Evolutionary conservation across 805 yeast species (phyloP).

Genomic region (Kazachstania psychrophila): DNA sequence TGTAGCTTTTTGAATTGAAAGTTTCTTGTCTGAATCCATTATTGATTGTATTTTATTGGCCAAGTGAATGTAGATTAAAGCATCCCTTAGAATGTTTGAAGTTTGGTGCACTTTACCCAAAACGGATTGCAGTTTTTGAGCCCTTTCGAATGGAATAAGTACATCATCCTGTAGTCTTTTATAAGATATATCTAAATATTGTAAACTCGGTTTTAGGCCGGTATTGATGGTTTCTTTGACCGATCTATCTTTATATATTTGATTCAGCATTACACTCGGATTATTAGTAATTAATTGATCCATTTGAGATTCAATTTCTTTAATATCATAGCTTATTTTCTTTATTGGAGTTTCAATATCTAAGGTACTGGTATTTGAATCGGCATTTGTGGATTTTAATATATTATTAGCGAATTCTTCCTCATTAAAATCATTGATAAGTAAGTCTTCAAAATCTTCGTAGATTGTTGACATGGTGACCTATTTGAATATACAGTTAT

Average conservation of each 20-base stretch:
- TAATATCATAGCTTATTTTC: conserved; percentile 21
- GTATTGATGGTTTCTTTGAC: conserved; percentile 9
- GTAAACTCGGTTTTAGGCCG: conserved; percentile 19
- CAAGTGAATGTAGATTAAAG: conserved; percentile 22
- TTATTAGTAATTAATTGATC: conserved; percentile 16
- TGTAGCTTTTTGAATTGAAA: conserved; percentile 10
- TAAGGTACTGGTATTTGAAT: conserved; percentile 10
- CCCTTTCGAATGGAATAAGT: conserved; percentile 23
- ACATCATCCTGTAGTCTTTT: conserved; percentile 25
- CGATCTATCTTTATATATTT: conserved; percentile 14
- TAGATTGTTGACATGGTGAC: conserved; percentile 11
- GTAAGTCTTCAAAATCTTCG: conserved; percentile 21
- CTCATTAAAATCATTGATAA: conserved; percentile 16
- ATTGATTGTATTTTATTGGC: conserved; percentile 16
- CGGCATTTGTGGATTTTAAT: conserved; percentile 17
- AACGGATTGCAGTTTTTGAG: conserved; percentile 24
- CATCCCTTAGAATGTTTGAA: conserved; percentile 24
- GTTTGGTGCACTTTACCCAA: conserved; percentile 29
- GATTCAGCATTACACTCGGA: conserved; percentile 19
- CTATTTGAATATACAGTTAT: too few relatives aligned
- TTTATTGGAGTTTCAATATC: conserved; percentile 27
- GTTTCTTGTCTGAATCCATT: conserved; percentile 1
- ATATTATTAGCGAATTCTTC: conserved; percentile 19
- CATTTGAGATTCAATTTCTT: conserved; percentile 20
- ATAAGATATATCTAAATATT: conserved; percentile 24